Percentiles rank a stretch among this genome's conserved stretches.
Evolutionary conservation across 2,329 filamentous ascomycete species (phyloP).

Genomic region (Alternaria brassicicola): DNA sequence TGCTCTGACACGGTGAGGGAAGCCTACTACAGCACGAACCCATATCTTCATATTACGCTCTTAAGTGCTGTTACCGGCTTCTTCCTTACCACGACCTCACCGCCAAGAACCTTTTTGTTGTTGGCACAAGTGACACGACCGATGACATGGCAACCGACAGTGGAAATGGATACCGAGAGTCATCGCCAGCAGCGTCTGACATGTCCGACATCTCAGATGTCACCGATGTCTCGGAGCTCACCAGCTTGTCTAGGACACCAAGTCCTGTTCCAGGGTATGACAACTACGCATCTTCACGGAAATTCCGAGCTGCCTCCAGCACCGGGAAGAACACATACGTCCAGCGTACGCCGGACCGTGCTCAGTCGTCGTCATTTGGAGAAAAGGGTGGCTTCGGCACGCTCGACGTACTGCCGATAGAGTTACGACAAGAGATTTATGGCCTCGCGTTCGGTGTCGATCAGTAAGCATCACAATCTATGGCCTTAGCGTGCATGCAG

Average conservation of each 20-base stretch:
- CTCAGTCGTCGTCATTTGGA: background rate
- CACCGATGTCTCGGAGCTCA: background rate
- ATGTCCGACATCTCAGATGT: background rate
- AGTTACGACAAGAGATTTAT: conserved; percentile 20
- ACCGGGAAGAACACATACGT: background rate
- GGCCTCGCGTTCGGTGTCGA: conserved; percentile 10
- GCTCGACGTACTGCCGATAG: conserved; percentile 13
- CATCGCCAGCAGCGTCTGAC: background rate
- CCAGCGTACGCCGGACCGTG: too few relatives aligned
- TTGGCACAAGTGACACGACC: background rate
- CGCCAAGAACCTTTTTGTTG: background rate
- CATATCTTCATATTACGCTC: background rate
- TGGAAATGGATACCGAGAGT: background rate
- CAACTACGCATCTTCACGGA: background rate
- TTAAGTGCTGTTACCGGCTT: background rate
- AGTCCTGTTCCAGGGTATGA: background rate
- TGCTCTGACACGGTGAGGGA: background rate
- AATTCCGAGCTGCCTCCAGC: background rate
- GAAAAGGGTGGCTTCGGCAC: conserved; percentile 10
- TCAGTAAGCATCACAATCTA: background rate
- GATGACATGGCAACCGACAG: background rate
- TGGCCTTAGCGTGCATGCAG: background rate
- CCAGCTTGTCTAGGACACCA: background rate
- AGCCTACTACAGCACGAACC: background rate
- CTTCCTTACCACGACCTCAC: background rate